Base-by-base conservation (phyloP, 768 basidiomycete genomes). In the Termitomyces sp. region DNA sequence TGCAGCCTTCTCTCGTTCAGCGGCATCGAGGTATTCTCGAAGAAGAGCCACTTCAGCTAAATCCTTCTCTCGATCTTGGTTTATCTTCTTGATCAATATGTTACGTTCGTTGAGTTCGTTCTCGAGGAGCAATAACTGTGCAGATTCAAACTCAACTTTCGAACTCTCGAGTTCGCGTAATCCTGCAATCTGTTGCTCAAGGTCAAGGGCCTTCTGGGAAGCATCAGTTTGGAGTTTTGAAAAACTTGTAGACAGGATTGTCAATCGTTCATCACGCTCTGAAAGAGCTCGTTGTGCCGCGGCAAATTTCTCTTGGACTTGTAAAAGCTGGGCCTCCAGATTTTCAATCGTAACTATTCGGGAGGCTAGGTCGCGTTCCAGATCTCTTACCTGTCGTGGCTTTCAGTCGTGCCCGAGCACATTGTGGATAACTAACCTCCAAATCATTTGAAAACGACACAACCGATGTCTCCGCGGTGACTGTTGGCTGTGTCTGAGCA, bases 261-360 rank as follows among this genome's bases (percentile, higher is more conserved):
- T 62, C 32, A 70, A 57, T 55, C 61, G 67, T 32, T 55, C 43
- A 58, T 63, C 64, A 55, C 67, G 67, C 51, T 64, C 65, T 14
- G 60, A 57, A 45, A 72, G 44, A 35, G 53, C 54, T n/a, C 53
- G 49, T 41, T 66, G 58, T 28, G 56, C 55, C 15, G 52, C 54
- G 11, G 59, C 46, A 45, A 62, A 44, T 17, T 68, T 57, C 6
- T 46, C 35, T 30, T 65, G 59, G 22, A 68, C 45, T 22, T 60
- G 55, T 6, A 58, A 53, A 38, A 65, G 54, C 51, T 60, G 59
- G n/a, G 57, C 55, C 38, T 65, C 60, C 43, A 65, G 60, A 26
- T 58, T 52, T 15, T 55, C 44, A 15, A 64, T 53, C 37, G 60
- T 57, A n/a, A 50, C 45, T 47, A 51, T 41, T 45, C 58, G 60